Evolutionary conservation across 2,329 filamentous ascomycete species (phyloP), one percentile per base, ranked within the genome.

Genomic region (Neonectria sp.): DNA sequence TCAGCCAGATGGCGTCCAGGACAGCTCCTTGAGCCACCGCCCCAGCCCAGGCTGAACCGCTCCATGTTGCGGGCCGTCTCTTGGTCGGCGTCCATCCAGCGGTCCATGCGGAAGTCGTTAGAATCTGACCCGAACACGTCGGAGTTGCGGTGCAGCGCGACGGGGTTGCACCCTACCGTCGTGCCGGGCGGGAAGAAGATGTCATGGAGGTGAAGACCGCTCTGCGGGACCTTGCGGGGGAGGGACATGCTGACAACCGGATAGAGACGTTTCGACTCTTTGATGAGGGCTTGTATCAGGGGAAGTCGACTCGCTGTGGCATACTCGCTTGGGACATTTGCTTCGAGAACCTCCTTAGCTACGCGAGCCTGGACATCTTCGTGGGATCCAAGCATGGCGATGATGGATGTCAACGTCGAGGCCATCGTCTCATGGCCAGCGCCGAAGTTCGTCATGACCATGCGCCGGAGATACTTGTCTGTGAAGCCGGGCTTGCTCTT

Each of bases 361-460:
- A 85, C 78, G 3, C 69, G 75, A 1, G 63, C 27, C 48, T 83
- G 82, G 0, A 81, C 75, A 0, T 74, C 70, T 0, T 71, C 45
- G 33, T 85, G 79, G 0, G 81, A 80, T 1, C 81, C 85, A 27
- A 89, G 78, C 80, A 86, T 82, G 53, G 84, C 78, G 53, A 89
- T 73, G 25, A 82, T 78, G 4, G 86, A 83, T 0, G 86, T 88
- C 7, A 88, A 72, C 0, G 86, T 86, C 1, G 86, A 86, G 12
- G 85, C 85, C 79, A 87, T 81, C 0, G 86, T 88, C 71, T 88
- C 86, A 65, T 88, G 86, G 0, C 86, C 86, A 1, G 86, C 86
- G 12, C 86, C 86, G 69, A 88, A 88, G 68, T 88, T 88, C 2
- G 86, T 88, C 3, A 87, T 79, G 3, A 84, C 85, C 79, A 88